These are phyloP conservation scores for Trifolium subterraneum DNA, from an alignment of 306 rosid species.

Conservation along the genomic window DNA sequence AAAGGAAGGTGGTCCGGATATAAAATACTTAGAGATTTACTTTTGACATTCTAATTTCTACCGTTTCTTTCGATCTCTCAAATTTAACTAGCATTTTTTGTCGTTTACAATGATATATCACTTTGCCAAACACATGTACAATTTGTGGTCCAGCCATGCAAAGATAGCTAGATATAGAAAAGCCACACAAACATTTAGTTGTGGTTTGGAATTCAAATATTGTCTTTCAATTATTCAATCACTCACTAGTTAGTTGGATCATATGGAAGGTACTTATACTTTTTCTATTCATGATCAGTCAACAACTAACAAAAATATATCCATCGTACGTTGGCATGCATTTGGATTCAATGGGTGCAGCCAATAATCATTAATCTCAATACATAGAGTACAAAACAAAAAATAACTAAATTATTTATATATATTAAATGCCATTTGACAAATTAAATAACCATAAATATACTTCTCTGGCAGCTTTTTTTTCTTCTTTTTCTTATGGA, in stretches of 20 bases:
- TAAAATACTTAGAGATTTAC: too few species aligned
- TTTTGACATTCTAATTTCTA: too few species aligned
- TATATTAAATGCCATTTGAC: neutral
- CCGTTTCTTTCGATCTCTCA: too few species aligned
- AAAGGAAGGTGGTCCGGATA: too few species aligned
- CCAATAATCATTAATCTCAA: neutral
- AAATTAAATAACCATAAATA: neutral
- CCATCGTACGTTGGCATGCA: neutral
- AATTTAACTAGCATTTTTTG: too few species aligned
- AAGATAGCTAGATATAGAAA: neutral
- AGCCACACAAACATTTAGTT: neutral
- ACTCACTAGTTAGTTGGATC: neutral
- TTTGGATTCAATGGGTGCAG: neutral
- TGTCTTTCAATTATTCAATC: neutral
- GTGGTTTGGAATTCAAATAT: neutral
- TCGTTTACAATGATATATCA: too few species aligned
- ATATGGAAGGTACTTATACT: neutral
- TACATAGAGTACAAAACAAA: neutral
- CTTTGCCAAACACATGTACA: neutral
- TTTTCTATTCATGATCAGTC: neutral
- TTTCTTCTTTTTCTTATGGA: too few species aligned
- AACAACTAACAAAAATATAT: neutral
- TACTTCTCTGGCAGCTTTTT: too few species aligned
- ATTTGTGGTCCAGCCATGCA: neutral
- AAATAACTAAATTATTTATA: too few species aligned